Base-by-base conservation (phyloP, 257 asterid genomes). In the Solanum chmielewskii region DNA sequence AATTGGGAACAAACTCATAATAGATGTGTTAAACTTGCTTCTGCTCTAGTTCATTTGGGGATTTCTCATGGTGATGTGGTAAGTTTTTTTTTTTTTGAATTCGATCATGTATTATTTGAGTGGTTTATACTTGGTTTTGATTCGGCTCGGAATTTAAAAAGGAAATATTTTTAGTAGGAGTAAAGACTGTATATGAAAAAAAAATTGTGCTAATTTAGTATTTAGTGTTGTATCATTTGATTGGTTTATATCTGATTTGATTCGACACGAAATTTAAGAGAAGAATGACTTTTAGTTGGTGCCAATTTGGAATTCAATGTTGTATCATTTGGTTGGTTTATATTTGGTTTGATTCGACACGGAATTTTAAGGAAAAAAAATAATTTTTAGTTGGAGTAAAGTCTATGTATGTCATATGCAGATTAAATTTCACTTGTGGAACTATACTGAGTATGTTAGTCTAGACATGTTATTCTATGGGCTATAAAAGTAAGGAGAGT, bases 1-100 rank as follows among this genome's bases (percentile, higher is more conserved):
- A 80, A 49, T 80, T 80, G 84, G 84, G 84, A 80, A 47, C 11
- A 45, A 3, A 47, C 84, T 45, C 42, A 80, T 80, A 21, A 27
- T 80, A 80, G 84, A 4, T 80, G 84, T 80, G 68, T 80, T 8
- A 80, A 80, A 29, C 84, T 80, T 80, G 84, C 84, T 27, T 80
- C 84, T 16, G 25, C 66, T 80, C 2, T 80, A 0, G 66, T 80
- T 47, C 84, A 80, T 6, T 80, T 80, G 84, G 84, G 84, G 16
- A 80, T 47, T 47, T 80, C 84, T 80, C 68, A 49, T 80, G 84
- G 84, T 31, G 84, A 80, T 80, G 84, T 80, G 84, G 84, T 80
- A 29, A 80, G 35, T 11, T 75, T 41, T 41, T 6, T 68, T 49
- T 47, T 0, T n/a, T n/a, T 60, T 23, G 7, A 59, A 60, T 66